phyloP scores from a whole-genome alignment of 441 rosid genomes.

The Corymbia citriodora region DNA sequence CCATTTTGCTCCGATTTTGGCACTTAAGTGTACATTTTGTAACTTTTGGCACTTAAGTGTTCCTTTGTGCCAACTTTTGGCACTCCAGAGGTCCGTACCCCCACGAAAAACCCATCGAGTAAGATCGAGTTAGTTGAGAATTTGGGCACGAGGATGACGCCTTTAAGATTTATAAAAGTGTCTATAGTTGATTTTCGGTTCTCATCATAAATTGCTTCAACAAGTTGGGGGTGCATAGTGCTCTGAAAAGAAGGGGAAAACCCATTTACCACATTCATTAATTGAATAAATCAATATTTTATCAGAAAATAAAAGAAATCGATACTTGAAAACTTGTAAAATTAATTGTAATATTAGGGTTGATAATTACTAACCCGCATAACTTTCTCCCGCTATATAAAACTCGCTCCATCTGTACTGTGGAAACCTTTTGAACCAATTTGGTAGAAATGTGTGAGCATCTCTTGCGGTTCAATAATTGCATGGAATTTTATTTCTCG shows the following conservation, averaged over 20 bases:
- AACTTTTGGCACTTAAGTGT: too few species aligned
- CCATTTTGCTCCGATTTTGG: too few species aligned
- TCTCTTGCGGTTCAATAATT: too few species aligned
- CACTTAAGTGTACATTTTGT: too few species aligned
- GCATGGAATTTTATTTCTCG: neutral
- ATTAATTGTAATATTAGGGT: neutral
- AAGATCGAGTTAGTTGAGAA: neutral
- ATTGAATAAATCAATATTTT: too few species aligned
- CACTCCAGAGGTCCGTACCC: too few species aligned
- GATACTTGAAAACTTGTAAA: neutral
- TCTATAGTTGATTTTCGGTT: neutral
- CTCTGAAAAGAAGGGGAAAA: neutral
- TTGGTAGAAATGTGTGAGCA: neutral
- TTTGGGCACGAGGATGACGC: neutral
- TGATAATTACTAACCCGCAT: constrained; percentile 1
- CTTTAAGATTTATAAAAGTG: neutral
- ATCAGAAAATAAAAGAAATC: neutral
- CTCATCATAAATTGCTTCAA: neutral
- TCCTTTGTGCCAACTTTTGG: too few species aligned
- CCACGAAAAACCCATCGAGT: neutral
- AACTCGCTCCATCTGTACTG: constrained; percentile 8
- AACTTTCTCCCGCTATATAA: constrained; percentile 21
- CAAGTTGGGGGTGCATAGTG: neutral
- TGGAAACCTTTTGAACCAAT: constrained; percentile 19
- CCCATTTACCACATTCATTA: too few species aligned